Conservation (phyloP, 345 rosid genomes). For the Syzygium oleosum region DNA sequence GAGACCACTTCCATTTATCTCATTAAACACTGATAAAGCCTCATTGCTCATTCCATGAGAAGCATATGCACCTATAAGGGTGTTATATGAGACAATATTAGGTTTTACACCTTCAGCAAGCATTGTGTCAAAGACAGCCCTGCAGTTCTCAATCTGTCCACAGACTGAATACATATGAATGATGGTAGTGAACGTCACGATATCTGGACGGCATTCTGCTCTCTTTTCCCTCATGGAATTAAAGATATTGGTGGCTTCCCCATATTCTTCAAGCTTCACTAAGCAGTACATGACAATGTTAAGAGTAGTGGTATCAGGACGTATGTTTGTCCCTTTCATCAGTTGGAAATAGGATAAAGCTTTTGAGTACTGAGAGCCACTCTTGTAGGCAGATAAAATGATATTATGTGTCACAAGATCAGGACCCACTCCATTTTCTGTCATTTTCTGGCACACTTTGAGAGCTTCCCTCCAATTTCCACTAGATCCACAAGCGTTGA, state of each 20-base stretch:
- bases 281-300: constrained; percentile 79
- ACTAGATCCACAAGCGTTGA: constrained; percentile 93
- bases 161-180: constrained; percentile 61
- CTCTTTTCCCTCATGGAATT: constrained; percentile 79
- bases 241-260: constrained; percentile 57
- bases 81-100: constrained; percentile 66
- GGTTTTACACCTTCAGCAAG: constrained; percentile 86
- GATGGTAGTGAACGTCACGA: constrained; percentile 76
- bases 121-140: constrained; percentile 61
- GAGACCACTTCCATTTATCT: constrained; percentile 54
- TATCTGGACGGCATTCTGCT: constrained; percentile 60
- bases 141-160: constrained; percentile 76
- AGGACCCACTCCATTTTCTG: constrained; percentile 97
- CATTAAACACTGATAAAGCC: constrained; percentile 63
- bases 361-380: constrained; percentile 63
- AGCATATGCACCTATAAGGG: constrained; percentile 81
- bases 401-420: constrained; percentile 91
- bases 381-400: constrained; percentile 82
- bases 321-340: constrained; percentile 80
- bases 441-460: constrained; percentile 81
- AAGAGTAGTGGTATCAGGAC: constrained; percentile 76
- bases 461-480: constrained; percentile 97
- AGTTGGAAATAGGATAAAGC: constrained; percentile 83
- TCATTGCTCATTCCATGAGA: constrained; percentile 73
- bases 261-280: constrained; percentile 65